Evolutionary conservation across 495 filamentous ascomycete genomes (phyloP).

Genomic region (Mytilinidion resinicola): DNA sequence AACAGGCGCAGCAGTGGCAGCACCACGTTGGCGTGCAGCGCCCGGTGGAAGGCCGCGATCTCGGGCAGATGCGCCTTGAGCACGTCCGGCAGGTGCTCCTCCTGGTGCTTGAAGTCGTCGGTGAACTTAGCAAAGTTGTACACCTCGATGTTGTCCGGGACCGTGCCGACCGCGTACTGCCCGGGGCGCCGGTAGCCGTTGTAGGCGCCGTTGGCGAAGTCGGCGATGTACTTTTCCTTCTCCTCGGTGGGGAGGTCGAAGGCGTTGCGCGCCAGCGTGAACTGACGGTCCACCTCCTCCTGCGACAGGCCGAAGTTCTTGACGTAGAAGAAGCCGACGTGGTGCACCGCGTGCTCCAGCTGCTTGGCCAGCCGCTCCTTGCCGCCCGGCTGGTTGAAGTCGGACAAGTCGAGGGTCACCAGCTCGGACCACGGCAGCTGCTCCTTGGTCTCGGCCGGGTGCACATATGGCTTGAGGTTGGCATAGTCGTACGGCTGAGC

Average conservation of each 20-base stretch:
- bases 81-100: too few relatives aligned
- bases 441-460: constrained; percentile 14
- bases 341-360: constrained; percentile 46
- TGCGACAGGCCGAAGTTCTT: constrained; percentile 44
- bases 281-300: constrained; percentile 52
- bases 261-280: constrained; percentile 49
- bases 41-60: too few relatives aligned
- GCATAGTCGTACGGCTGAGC: too few relatives aligned
- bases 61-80: too few relatives aligned
- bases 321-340: constrained; percentile 15
- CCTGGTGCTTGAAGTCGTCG: too few relatives aligned
- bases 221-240: constrained; percentile 46
- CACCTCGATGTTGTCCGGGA: constrained; percentile 48
- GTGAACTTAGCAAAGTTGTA: constrained; percentile 54
- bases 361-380: constrained; percentile 50
- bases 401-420: constrained; percentile 48
- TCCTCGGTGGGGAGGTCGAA: constrained; percentile 49
- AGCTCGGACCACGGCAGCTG: constrained; percentile 47
- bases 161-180: neutral
- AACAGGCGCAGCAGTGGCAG: too few relatives aligned
- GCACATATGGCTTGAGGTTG: too few relatives aligned
- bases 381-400: constrained; percentile 46
- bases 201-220: constrained; percentile 45
- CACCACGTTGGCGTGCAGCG: too few relatives aligned
- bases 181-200: too few relatives aligned